These are phyloP conservation scores for Kitagawia praeruptora DNA, from an alignment of 129 eudicot species.

Conservation along the genomic window DNA sequence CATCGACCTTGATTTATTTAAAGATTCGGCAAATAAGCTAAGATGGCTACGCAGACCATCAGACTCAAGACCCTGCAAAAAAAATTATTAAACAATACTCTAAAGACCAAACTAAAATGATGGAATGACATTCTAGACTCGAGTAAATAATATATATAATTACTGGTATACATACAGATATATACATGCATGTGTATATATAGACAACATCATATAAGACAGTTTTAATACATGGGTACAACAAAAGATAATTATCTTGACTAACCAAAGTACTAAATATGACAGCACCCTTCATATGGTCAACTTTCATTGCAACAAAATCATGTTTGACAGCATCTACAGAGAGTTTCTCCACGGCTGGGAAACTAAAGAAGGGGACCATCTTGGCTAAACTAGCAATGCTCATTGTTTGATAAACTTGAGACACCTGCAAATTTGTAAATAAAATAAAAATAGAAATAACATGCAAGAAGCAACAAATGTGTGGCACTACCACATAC, in stretches of 20 bases:
- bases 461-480: not conserved
- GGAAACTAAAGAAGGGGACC: constrained; percentile 71
- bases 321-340: constrained; percentile 66
- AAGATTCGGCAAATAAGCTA: constrained; percentile 37
- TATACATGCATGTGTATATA: not conserved
- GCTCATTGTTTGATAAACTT: constrained; percentile 64
- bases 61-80: constrained; percentile 53
- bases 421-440: constrained; percentile 42
- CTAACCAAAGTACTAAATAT: constrained; percentile 53
- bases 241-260: not conserved
- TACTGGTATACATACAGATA: not conserved
- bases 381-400: constrained; percentile 50
- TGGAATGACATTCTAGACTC: not conserved
- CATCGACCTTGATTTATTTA: constrained; percentile 55
- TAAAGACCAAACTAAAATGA: not conserved
- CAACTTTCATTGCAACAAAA: constrained; percentile 59
- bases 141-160: not conserved
- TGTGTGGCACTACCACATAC: not conserved
- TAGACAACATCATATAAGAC: not conserved
- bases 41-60: constrained; percentile 52
- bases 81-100: not conserved
- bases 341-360: constrained; percentile 58
- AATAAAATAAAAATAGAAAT: not conserved
- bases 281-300: constrained; percentile 63
- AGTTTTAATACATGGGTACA: not conserved